Evolutionary conservation across 2,329 filamentous ascomycete genomes (phyloP), one percentile per base, ranked within the genome.

Genomic region (Colletotrichum coccodes): DNA sequence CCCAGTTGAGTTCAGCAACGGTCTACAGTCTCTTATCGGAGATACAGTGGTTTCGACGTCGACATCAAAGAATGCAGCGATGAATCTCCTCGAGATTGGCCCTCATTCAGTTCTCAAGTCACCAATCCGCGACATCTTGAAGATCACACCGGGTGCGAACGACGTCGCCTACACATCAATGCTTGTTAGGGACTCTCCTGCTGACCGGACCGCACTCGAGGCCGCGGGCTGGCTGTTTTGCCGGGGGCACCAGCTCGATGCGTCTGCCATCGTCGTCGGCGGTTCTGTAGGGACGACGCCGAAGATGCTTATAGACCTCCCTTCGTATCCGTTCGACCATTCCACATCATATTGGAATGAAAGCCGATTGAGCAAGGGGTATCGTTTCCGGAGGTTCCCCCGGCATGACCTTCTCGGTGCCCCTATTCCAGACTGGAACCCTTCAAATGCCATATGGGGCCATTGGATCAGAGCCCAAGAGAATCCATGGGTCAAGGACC

Each of bases 401-500:
- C 34, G 68, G 2, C 53, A 63, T 9, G 65, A 68, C 46, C 44
- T 72, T 1, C 59, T 71, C 14, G 62, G 69, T 14, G 30, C 14
- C 16, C 23, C 53, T 3, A 42, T 3, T 16, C 40, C 46, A 6
- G 30, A 50, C 44, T 70, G 53, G 21, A 72, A 63, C 47, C 40
- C 64, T 6, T 60, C 49, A 8, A 26, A 60, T 21, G 40, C 64
- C 6, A 38, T 32, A 4, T 71, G 58, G 53, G 53, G 66, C 16
- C 64, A 70, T 54, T 36, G 53, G 18, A 18, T 71, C 34, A 58
- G 62, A 1, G 63, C 79, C 2, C 73, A 76, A 7, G 77, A 82
- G 40, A 60, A 81, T 23, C 79, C 85, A n/a, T 86, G 85, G 64
- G 78, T 83, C 21, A 73, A 82, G 61, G 82, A 85, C 69, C 85